phyloP scores from a whole-genome alignment of 2,329 filamentous ascomycete genomes.

The Talaromyces sp. region DNA sequence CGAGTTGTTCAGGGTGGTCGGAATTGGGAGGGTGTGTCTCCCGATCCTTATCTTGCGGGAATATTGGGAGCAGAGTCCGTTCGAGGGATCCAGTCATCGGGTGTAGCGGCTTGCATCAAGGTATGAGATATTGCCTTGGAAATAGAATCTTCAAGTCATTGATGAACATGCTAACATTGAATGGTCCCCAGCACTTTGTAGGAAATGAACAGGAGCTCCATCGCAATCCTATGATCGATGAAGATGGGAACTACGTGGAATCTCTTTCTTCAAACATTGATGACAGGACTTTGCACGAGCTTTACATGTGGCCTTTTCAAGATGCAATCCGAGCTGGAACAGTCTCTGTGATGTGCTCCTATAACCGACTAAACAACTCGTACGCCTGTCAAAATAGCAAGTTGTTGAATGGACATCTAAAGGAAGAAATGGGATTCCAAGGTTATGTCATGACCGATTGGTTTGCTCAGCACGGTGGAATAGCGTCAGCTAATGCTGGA shows the following conservation, averaged over 20 bases:
- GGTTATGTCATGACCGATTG: slow-evolving; percentile 78
- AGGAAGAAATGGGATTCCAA: slow-evolving; percentile 75
- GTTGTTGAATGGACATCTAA: slow-evolving; percentile 73
- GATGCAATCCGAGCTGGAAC: slow-evolving; percentile 62
- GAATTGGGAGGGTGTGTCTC: slow-evolving; percentile 54
- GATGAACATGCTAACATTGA: too few relatives aligned
- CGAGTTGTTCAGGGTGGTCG: slow-evolving; percentile 40
- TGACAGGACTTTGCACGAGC: slow-evolving; percentile 66
- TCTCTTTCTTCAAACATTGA: slow-evolving; percentile 64
- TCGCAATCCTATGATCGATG: slow-evolving; percentile 15
- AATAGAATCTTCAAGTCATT: too few relatives aligned
- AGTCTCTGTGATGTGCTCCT: slow-evolving; percentile 63
- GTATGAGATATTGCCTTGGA: too few relatives aligned
- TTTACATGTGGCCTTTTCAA: slow-evolving; percentile 68
- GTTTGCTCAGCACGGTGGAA: slow-evolving; percentile 68
- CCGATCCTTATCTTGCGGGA: slow-evolving; percentile 53
- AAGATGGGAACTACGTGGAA: slow-evolving; percentile 27
- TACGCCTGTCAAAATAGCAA: slow-evolving; percentile 80
- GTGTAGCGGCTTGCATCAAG: slow-evolving; percentile 45
- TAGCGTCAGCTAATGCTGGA: slow-evolving; percentile 27
- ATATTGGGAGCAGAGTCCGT: slow-evolving; percentile 49
- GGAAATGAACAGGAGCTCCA: slow-evolving; percentile 62
- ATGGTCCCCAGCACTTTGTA: slow-evolving; percentile 64
- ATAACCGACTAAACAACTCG: slow-evolving; percentile 72
- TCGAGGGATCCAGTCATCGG: slow-evolving; percentile 47